These are phyloP conservation scores for Raffaelea albimanens DNA, from an alignment of 2,329 filamentous ascomycete species.

Conservation along the genomic window DNA sequence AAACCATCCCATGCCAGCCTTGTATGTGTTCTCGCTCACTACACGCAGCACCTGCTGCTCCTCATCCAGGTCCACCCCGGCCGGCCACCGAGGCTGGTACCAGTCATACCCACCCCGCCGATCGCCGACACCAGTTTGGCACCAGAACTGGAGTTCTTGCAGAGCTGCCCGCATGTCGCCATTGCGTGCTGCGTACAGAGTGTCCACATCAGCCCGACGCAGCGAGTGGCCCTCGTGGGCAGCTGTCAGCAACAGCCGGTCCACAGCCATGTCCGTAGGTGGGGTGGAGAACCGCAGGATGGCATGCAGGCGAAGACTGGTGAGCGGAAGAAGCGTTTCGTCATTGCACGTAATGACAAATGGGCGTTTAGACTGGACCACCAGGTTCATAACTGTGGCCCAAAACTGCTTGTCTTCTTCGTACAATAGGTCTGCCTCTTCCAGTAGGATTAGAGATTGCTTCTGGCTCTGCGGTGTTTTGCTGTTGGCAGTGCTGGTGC, in stretches of 20 bases:
- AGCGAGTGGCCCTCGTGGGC: slow-evolving; percentile 85
- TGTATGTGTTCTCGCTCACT: slow-evolving; percentile 22
- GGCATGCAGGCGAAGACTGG: slow-evolving; percentile 69
- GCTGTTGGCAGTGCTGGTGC: slow-evolving; percentile 20
- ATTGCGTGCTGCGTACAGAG: slow-evolving; percentile 60
- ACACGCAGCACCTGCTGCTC: slow-evolving; percentile 63
- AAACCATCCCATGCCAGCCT: slow-evolving; percentile 12
- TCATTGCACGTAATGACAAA: slow-evolving; percentile 95
- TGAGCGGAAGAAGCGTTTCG: slow-evolving; percentile 68
- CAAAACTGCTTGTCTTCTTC: slow-evolving; percentile 96
- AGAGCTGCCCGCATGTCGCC: slow-evolving; percentile 73
- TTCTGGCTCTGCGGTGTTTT: slow-evolving; percentile 60
- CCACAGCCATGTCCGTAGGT: slow-evolving; percentile 56
- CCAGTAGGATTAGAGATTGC: slow-evolving; percentile 86
- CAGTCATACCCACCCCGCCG: slow-evolving; percentile 81
- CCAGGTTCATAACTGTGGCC: slow-evolving; percentile 68
- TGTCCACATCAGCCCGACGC: slow-evolving; percentile 52
- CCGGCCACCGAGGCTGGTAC: slow-evolving; percentile 73
- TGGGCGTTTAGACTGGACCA: slow-evolving; percentile 77
- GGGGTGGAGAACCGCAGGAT: slow-evolving; percentile 69
- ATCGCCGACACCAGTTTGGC: slow-evolving; percentile 89
- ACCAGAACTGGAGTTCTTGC: slow-evolving; percentile 88
- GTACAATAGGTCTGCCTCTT: slow-evolving; percentile 89
- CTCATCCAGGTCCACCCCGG: slow-evolving; percentile 58
- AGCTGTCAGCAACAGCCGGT: slow-evolving; percentile 73